phyloP scores from a whole-genome alignment of 2,329 filamentous ascomycete species.

The Fusarium newnesense region DNA sequence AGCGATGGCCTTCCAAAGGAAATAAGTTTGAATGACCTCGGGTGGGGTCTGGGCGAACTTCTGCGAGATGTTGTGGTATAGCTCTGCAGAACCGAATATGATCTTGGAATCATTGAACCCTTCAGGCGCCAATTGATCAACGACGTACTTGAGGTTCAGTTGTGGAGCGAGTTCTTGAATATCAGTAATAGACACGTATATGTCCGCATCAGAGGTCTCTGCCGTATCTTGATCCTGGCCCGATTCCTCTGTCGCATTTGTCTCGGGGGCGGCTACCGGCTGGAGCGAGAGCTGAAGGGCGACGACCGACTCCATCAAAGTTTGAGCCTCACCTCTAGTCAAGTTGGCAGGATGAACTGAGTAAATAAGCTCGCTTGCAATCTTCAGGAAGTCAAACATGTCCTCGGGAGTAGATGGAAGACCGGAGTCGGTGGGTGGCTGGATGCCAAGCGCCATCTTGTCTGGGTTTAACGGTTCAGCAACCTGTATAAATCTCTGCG shows the following conservation, averaged over 20 bases:
- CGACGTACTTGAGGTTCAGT: constrained; percentile 16
- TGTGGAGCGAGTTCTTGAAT: constrained; percentile 2
- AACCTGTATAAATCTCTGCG: background rate
- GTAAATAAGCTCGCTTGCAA: background rate
- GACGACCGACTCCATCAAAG: background rate
- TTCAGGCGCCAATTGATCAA: constrained; percentile 8
- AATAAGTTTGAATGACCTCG: constrained; percentile 68
- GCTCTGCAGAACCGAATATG: constrained; percentile 65
- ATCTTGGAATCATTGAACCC: constrained; percentile 52
- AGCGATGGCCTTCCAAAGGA: constrained; percentile 72
- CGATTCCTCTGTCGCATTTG: background rate
- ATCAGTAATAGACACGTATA: background rate
- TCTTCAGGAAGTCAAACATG: background rate
- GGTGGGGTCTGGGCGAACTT: constrained; percentile 64
- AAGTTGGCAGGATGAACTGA: constrained; percentile 23
- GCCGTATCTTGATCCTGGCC: background rate
- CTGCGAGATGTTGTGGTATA: constrained; percentile 66
- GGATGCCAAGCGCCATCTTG: background rate
- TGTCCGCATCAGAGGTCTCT: background rate
- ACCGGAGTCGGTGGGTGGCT: background rate
- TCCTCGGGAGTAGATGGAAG: background rate
- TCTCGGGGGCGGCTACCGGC: background rate
- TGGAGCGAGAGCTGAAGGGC: background rate
- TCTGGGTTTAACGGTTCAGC: background rate
- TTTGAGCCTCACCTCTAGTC: background rate